Base-by-base conservation (phyloP, 768 basidiomycete genomes). In the Russula dissimulans region DNA sequence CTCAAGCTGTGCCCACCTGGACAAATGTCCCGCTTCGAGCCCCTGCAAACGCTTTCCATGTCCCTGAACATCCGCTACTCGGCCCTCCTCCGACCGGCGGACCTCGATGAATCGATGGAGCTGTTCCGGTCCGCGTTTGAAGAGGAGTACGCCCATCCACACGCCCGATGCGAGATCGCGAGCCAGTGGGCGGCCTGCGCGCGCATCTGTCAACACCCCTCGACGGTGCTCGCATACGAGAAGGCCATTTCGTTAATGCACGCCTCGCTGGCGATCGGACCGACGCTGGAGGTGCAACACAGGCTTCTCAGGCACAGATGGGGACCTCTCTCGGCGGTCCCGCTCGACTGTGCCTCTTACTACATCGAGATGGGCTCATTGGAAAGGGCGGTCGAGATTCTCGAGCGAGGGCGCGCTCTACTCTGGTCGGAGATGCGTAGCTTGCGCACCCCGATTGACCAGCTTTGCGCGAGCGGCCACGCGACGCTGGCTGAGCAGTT, bases 381-480 rank as follows among this genome's bases (percentile, higher is more conserved):
- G 38, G 46, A 49, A 17, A 17, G 8, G 31, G 63, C 61, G 0
- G 31, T 64, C 3, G 64, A 64, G 46, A 43, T 12, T 17, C 47
- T 65, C 14, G 64, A 65, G 42, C 45, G 18, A 31, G 64, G 64
- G 2, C 63, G 64, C 3, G 38, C 44, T 1, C 39, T 65, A 9
- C 56, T 65, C n/a, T 65, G 64, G 63, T 52, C 54, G 34, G 56
- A 65, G 45, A 52, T 65, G 49, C 62, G 56, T 9, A 46, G 55
- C 12, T 45, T 65, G 22, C 64, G 64, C 29, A 44, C 36, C 5
- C 54, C 57, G 38, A 41, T 65, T 12, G 64, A 65, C 29, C 41
- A 38, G 29, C 58, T 65, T 12, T 41, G 57, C 26, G 38, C 51
- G 29, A 29, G 46, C 43, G 10, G 38, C 15, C 12, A 50, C 5